Evolutionary conservation across 345 rosid genomes (phyloP).

Genomic region (Rhizophora apiculata): DNA sequence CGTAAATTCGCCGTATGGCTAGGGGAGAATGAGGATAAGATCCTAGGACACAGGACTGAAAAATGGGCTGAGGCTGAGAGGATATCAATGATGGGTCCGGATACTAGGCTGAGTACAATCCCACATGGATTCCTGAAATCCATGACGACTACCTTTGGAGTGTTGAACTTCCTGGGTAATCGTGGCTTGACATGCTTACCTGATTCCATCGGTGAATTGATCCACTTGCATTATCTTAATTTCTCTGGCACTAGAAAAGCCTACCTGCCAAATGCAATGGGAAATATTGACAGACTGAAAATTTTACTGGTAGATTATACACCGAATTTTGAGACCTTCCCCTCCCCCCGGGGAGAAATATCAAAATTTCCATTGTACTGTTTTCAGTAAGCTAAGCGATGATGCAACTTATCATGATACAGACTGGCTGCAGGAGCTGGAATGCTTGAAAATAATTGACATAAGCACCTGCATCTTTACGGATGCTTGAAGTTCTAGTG

Average conservation of each 20-base stretch:
- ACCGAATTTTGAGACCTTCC: too few relatives aligned
- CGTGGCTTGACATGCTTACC: background rate
- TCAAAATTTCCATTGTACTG: background rate
- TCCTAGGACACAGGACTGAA: background rate
- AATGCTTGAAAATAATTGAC: background rate
- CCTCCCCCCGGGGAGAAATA: background rate
- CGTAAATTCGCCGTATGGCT: conserved; percentile 1
- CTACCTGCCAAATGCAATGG: background rate
- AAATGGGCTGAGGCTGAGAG: background rate
- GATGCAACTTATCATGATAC: background rate
- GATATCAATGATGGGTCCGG: background rate
- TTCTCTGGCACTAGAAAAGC: background rate
- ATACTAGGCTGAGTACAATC: background rate
- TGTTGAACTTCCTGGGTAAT: background rate
- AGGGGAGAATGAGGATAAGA: conserved; percentile 6
- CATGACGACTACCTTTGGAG: background rate
- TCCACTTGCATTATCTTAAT: conserved; percentile 1
- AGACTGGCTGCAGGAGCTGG: background rate
- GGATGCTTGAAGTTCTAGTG: too few relatives aligned
- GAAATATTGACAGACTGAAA: background rate
- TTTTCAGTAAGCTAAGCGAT: background rate
- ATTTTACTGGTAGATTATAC: conserved; percentile 2
- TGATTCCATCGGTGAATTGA: background rate
- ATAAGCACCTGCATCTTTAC: background rate
- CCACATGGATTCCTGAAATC: background rate